phyloP scores from a whole-genome alignment of 2,329 filamentous ascomycete species.

The Septoria linicola region DNA sequence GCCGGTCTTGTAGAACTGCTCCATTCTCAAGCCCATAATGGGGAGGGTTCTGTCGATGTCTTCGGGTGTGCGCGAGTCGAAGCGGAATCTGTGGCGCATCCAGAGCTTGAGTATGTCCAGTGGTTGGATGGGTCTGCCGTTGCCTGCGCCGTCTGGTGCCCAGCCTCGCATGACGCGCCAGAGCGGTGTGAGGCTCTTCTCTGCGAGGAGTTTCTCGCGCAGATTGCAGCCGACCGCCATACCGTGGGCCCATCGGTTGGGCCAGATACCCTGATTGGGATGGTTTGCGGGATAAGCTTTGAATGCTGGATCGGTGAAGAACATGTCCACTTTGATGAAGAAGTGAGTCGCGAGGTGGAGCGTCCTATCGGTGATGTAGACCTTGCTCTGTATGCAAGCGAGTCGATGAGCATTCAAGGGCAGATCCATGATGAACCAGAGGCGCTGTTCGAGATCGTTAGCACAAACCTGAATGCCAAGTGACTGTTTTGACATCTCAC shows the following conservation, averaged over 20 bases:
- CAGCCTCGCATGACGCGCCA: conserved; percentile 61
- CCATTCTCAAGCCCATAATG: conserved; percentile 53
- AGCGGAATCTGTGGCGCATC: conserved; percentile 57
- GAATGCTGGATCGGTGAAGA: conserved; percentile 62
- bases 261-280: conserved; percentile 8
- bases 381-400: conserved; percentile 53
- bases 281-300: conserved; percentile 20
- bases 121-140: conserved; percentile 33
- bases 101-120: conserved; percentile 58
- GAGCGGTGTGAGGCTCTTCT: conserved; percentile 41
- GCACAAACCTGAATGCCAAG: neutral
- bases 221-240: conserved; percentile 44
- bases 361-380: conserved; percentile 59
- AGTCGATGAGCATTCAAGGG: conserved; percentile 57
- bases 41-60: conserved; percentile 27
- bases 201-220: conserved; percentile 52
- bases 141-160: conserved; percentile 31
- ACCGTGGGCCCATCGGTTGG: conserved; percentile 16
- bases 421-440: conserved; percentile 73
- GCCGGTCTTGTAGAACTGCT: conserved; percentile 13
- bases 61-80: conserved; percentile 28
- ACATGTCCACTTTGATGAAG: conserved; percentile 70
- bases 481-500: conserved; percentile 20
- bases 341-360: conserved; percentile 64
- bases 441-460: conserved; percentile 49